Conservation (phyloP, 768 basidiomycete species). For the Mycena rebaudengoi region DNA sequence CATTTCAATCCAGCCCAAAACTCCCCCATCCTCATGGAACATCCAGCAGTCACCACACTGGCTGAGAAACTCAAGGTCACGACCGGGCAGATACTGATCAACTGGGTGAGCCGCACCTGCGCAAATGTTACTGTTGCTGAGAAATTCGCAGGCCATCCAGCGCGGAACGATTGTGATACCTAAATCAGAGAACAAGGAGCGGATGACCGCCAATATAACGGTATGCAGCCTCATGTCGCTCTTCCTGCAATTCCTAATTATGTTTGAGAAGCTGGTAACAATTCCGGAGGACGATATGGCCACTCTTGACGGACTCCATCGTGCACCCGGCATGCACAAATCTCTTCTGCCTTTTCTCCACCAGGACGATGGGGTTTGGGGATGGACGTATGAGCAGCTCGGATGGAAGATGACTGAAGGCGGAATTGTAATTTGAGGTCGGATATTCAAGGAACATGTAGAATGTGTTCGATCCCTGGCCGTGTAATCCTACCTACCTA, state of each 20-base stretch:
- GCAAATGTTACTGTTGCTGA: too few relatives aligned
- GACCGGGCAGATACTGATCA: slow-evolving; percentile 63
- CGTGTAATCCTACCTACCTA: too few relatives aligned
- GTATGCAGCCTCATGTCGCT: not conserved
- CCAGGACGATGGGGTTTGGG: slow-evolving; percentile 33
- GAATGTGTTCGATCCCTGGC: too few relatives aligned
- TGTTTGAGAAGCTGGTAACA: slow-evolving; percentile 1
- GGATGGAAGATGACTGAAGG: slow-evolving; percentile 44
- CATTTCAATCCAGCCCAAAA: slow-evolving; percentile 31
- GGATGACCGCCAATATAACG: slow-evolving; percentile 18
- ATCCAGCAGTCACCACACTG: slow-evolving; percentile 42
- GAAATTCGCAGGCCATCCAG: slow-evolving; percentile 72
- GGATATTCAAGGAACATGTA: too few relatives aligned
- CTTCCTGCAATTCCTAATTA: not conserved
- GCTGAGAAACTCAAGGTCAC: slow-evolving; percentile 45
- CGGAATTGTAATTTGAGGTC: too few relatives aligned
- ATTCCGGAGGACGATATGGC: slow-evolving; percentile 16
- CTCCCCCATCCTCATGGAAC: slow-evolving; percentile 41
- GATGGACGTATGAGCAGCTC: slow-evolving; percentile 46
- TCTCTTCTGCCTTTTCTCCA: slow-evolving; percentile 16
- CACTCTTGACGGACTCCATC: slow-evolving; percentile 2
- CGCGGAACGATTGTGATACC: slow-evolving; percentile 70
- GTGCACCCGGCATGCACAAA: slow-evolving; percentile 15
- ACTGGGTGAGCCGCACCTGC: too few relatives aligned
- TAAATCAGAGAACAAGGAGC: slow-evolving; percentile 45